Evolutionary conservation across 129 eudicot species (phyloP), one percentile per base, ranked within the genome.

Genomic region (Chrysanthemum makinoi): DNA sequence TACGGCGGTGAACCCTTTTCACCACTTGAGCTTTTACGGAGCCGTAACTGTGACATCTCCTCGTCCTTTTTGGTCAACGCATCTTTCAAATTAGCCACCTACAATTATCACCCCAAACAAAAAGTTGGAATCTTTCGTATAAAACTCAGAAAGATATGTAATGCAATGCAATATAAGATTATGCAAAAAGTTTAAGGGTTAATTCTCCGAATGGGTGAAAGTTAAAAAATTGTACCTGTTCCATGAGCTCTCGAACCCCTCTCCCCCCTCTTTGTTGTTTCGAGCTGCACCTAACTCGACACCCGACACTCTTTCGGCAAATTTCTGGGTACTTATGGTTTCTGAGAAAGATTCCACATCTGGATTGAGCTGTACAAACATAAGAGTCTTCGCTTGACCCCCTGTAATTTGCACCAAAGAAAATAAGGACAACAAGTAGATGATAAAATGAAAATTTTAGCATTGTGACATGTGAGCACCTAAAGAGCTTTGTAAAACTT

Each of bases 221-320:
- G 46, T 39, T 39, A 0, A 28, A 44, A 71, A 33, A 24, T 16
- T 20, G 2, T 53, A 91, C 97, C 94, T 88, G 97, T 64, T 91
- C 97, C 94, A 84, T 88, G 49, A 91, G 94, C 46, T 88, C 97
- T 66, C 91, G 83, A 46, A 86, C 87, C 51, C 88, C 96, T 72
- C 87, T 84, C 18, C 91, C 18, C 91, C 91, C 85, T 91, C 96
- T 79, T 83, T 88, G 24, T 86, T 88, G 73, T 86, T 91, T 39
- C 85, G 83, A 4, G 96, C 96, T 1, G 96, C 97, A 75, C 97
- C 97, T 77, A 91, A 84, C 79, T 91, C 97, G 16, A 91, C 96
- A 10, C 96, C 96, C 3, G 97, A 91, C 28, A 84, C 97, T 68
- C 97, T 75, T 85, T 91, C 89, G 14, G 97, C 94, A 80, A 91